phyloP scores from a whole-genome alignment of 768 basidiomycete species.

The Strobilomyces echinocephalus region DNA sequence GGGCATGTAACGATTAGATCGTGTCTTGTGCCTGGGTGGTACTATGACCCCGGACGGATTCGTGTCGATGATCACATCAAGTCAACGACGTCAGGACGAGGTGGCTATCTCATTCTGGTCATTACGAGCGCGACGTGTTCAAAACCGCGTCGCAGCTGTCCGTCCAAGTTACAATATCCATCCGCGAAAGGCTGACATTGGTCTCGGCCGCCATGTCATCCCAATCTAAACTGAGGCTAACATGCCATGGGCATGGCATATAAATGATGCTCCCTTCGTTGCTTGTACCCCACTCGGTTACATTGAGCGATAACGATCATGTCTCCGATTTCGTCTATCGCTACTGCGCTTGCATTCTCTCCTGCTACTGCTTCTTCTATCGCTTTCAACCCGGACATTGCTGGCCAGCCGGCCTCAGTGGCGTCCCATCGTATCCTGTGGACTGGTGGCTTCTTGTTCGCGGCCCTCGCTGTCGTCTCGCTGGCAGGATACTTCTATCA shows the following conservation, averaged over 20 bases:
- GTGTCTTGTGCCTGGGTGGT: too few species aligned
- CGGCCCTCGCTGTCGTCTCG: constrained; percentile 6
- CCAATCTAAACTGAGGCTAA: not conserved
- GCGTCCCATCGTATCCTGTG: not conserved
- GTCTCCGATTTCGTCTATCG: constrained; percentile 15
- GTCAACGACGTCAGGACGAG: not conserved
- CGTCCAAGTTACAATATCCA: not conserved
- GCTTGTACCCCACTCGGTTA: not conserved
- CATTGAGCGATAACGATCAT: constrained; percentile 9
- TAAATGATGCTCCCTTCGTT: not conserved
- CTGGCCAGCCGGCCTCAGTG: not conserved
- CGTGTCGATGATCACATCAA: not conserved
- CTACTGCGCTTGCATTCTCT: constrained; percentile 3
- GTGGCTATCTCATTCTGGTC: not conserved
- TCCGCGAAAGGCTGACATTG: constrained; percentile 8
- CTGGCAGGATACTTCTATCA: constrained; percentile 15
- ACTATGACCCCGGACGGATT: not conserved
- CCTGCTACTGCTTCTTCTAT: constrained; percentile 3
- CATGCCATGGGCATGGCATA: constrained; percentile 1
- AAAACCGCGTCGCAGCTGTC: not conserved
- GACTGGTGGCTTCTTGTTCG: constrained; percentile 17
- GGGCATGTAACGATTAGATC: too few species aligned
- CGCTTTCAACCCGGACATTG: not conserved
- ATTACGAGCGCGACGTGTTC: not conserved
- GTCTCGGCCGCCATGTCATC: not conserved